phyloP scores from a whole-genome alignment of 148 eudicot genomes.

The Vaccinium macrocarpon region DNA sequence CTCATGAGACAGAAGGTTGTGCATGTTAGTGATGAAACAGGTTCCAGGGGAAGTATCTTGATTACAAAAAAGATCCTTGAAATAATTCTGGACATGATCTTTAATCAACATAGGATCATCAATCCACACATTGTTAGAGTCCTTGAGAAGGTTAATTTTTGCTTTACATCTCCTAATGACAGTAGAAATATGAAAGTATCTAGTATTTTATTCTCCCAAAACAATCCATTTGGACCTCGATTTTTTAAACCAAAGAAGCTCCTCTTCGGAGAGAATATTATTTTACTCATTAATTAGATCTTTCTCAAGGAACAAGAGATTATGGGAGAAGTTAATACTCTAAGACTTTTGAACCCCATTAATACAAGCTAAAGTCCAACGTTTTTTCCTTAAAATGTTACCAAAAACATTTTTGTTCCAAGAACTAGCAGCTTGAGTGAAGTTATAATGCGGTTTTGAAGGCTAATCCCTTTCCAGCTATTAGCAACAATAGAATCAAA shows the following conservation, averaged over 20 bases:
- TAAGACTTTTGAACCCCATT: not conserved
- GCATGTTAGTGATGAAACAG: too few species aligned
- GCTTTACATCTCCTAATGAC: not conserved
- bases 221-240: not conserved
- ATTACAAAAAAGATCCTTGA: too few species aligned
- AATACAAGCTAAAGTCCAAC: too few species aligned
- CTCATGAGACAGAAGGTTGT: too few species aligned
- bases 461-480: not conserved
- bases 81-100: too few species aligned
- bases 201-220: not conserved
- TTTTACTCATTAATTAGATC: not conserved
- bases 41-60: too few species aligned
- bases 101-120: too few species aligned
- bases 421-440: rapidly evolving
- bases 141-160: not conserved
- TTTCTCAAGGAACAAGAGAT: not conserved
- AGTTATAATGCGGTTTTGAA: not conserved
- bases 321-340: not conserved
- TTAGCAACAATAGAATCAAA: not conserved
- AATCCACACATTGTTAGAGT: not conserved
- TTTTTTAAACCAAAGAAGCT: not conserved
- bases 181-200: not conserved
- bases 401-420: not conserved
- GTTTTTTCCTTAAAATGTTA: not conserved
- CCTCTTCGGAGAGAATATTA: not conserved